Evolutionary conservation across 768 basidiomycete species (phyloP).

Genomic region (Floccularia luteovirens): DNA sequence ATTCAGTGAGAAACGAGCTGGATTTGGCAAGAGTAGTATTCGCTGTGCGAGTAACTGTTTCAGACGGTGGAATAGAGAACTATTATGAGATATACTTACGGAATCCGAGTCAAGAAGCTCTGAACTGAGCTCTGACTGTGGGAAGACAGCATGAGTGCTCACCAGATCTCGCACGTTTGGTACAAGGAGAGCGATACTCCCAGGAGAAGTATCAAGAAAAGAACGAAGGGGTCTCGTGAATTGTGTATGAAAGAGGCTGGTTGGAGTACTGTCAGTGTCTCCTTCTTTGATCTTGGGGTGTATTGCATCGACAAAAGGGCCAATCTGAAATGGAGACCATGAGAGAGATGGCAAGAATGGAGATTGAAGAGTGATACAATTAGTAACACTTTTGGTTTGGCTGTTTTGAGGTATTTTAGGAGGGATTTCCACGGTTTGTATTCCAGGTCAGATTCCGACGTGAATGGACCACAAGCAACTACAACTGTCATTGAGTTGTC

Average conservation of each 20-base stretch:
- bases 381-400: constrained; percentile 70
- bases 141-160: constrained; percentile 76
- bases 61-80: neutral
- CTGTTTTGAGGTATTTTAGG: constrained; percentile 47
- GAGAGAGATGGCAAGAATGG: neutral
- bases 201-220: constrained; percentile 55
- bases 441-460: constrained; percentile 64
- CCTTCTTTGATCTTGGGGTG: constrained; percentile 75
- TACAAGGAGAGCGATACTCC: constrained; percentile 67
- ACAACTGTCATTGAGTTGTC: constrained; percentile 49
- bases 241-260: constrained; percentile 59
- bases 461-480: constrained; percentile 84
- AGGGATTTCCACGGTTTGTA: constrained; percentile 68
- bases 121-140: constrained; percentile 59
- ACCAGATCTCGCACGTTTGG: constrained; percentile 81
- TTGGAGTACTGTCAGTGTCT: constrained; percentile 57
- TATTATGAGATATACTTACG: constrained; percentile 27
- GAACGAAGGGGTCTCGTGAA: constrained; percentile 50
- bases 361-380: constrained; percentile 41
- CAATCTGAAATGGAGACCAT: constrained; percentile 44
- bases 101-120: constrained; percentile 37
- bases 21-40: constrained; percentile 80
- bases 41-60: constrained; percentile 34
- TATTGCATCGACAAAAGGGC: constrained; percentile 81
- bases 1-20: constrained; percentile 79